These are phyloP conservation scores for Phytophthora pluvialis DNA, from an alignment of 352 stramenopile genomes.

Conservation along the genomic window DNA sequence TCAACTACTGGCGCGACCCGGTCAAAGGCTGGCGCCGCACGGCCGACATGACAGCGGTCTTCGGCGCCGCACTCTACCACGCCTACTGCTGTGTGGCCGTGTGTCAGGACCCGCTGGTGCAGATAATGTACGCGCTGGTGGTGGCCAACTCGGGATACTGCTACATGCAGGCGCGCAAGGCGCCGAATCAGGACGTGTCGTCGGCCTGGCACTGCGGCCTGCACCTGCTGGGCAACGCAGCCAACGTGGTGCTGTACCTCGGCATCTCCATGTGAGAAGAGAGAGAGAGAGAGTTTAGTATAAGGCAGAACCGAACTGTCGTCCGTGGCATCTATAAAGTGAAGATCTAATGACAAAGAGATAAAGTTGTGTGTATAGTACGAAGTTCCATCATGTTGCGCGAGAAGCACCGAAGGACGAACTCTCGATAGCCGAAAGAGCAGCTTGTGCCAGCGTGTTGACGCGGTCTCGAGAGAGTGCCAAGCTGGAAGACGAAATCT, in stretches of 20 bases:
- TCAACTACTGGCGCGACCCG: conserved; percentile 87
- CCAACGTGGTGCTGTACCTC: conserved; percentile 80
- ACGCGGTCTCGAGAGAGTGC: conserved; percentile 60
- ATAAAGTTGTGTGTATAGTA: conserved; percentile 13
- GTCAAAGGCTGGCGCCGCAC: conserved; percentile 77
- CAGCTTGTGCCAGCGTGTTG: conserved; percentile 47
- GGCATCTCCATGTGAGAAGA: conserved; percentile 55
- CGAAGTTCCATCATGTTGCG: conserved; percentile 34
- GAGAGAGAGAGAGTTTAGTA: conserved; percentile 9
- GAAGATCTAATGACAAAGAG: conserved; percentile 16
- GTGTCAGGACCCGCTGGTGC: conserved; percentile 60
- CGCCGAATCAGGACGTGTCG: conserved; percentile 66
- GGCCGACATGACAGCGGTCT: conserved; percentile 72
- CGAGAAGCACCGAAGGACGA: conserved; percentile 68
- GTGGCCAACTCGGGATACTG: conserved; percentile 75
- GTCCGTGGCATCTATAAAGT: conserved; percentile 3
- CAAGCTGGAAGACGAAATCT: conserved; percentile 42
- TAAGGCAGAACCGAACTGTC: conserved; percentile 21
- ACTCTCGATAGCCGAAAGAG: conserved; percentile 52
- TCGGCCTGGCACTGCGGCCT: conserved; percentile 83
- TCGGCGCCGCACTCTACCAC: conserved; percentile 65
- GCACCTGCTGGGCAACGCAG: conserved; percentile 78
- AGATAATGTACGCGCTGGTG: conserved; percentile 67
- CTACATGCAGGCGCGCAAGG: conserved; percentile 70
- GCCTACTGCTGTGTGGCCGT: conserved; percentile 67